Base-by-base conservation (phyloP, 768 basidiomycete genomes). In the Kondoa malvinella region DNA sequence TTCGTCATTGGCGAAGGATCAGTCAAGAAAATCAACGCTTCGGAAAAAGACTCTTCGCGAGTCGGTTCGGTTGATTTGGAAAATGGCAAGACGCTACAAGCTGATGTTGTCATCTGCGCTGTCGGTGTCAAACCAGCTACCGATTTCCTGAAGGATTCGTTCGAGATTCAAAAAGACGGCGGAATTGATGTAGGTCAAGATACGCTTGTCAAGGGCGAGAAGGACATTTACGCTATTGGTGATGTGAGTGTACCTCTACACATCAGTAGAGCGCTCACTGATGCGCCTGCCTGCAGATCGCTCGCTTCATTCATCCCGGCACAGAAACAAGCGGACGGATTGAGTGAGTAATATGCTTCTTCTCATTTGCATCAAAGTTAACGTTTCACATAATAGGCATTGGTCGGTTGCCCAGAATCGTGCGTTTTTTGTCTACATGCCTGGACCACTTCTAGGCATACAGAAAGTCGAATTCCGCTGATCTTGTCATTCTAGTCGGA, bases 1-100 rank as follows among this genome's bases (percentile, higher is more conserved):
- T 95, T 95, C 82, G 84, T 88, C 75, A 63, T 63, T 32, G 61
- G 61, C 15, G 61, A 63, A 32, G 61, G 61, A 3, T 31, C 29
- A 17, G 61, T 63, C 61, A 63, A 63, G 30, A 33, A 63, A 33
- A 31, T 63, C 61, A 63, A 63, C 17, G 29, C 61, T 27, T 27
- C 58, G 4, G 71, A 57, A 33, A 66, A 69, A 57, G 69, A 69
- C 30, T 25, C 67, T 3, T 31, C 33, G 29, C 60, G 40, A 16
- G 66, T 67, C 66, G 69, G 69, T 3, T 57, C 57, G 3, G 69
- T 65, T 4, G 69, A 66, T 12, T 65, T 69, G 31, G 66, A 69
- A 34, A 68, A 65, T 40, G 69, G 69, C 4, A 32, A 66, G 66
- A 67, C 66, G 32, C 58, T 69, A 15, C 31, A 57, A 31, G 69